These are phyloP conservation scores for Eucalyptus camaldulensis DNA, from an alignment of 345 rosid species.

Conservation along the genomic window DNA sequence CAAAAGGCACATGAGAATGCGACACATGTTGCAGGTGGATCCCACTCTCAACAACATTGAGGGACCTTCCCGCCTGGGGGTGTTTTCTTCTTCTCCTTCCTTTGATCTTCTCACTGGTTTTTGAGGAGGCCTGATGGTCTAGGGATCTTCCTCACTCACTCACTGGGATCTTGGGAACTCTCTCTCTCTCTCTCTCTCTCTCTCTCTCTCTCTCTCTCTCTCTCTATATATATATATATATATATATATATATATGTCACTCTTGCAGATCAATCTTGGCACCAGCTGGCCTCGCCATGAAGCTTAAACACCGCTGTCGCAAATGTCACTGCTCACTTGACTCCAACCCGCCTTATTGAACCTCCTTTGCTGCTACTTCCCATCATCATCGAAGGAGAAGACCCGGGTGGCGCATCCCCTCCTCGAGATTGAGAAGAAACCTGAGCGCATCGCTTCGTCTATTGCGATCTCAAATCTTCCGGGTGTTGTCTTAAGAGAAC, in stretches of 20 bases:
- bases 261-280: not conserved
- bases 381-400: constrained; percentile 32
- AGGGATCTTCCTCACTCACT: too few relatives aligned
- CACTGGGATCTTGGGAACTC: too few relatives aligned
- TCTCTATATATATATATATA: not conserved
- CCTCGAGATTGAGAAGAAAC: constrained; percentile 54
- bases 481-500: too few relatives aligned
- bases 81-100: too few relatives aligned
- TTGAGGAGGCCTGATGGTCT: too few relatives aligned
- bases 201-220: not conserved
- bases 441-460: constrained; percentile 24
- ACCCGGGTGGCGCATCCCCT: constrained; percentile 55
- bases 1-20: too few relatives aligned
- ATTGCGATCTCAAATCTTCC: too few relatives aligned
- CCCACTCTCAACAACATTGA: too few relatives aligned
- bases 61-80: too few relatives aligned
- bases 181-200: not conserved
- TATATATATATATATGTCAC: not conserved
- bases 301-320: not conserved
- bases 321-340: not conserved
- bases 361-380: not conserved
- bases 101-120: too few relatives aligned
- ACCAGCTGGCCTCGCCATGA: not conserved
- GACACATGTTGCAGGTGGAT: too few relatives aligned
- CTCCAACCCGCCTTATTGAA: constrained; percentile 1